Evolutionary conservation across 2,329 filamentous ascomycete genomes (phyloP), one percentile per base, ranked within the genome.

Genomic region (Fusarium sp.): DNA sequence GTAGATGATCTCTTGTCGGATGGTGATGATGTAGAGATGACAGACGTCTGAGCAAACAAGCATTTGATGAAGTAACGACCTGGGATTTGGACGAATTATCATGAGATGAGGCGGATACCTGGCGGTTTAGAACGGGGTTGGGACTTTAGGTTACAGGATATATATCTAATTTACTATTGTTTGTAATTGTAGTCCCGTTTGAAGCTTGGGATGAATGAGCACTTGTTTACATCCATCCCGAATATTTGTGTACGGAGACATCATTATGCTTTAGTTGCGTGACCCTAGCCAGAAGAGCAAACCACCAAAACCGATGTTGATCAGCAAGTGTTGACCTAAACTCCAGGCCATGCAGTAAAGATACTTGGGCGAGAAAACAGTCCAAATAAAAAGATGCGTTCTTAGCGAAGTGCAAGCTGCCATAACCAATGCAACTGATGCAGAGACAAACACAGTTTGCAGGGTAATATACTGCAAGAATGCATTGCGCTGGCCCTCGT

Each of bases 351-450:
- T 91, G 69, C 90, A 92, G 78, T 97, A 99, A 71, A 99, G 81
- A 79, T 94, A 98, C 80, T 98, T 99, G 0, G 96, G 96, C 69
- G 93, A 97, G 79, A 99, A 99, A 13, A 99, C 96, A 1, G 95
- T 98, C 96, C 96, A 99, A 66, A 99, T 94, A 78, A 99, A 99
- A 61, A 99, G 80, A 84, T 99, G 96, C 30, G 93, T 93, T 71
- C 95, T 85, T 76, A 99, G 79, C 10, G 88, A 84, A 49, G 92
- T 94, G 79, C 96, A 99, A 18, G 95, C 94, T 16, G 86, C 88
- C 95, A 98, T 98, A 25, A 98, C 91, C 48, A 89, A 91, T 4
- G 89, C 80, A 55, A 93, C 80, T 68, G 89, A 89, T 2, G 84
- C 82, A 2, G 91, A 85, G 13, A 88, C 82, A 77, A 96, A 97